Conservation (phyloP, 208 protist genomes). For the Blechomonas ayalai region DNA sequence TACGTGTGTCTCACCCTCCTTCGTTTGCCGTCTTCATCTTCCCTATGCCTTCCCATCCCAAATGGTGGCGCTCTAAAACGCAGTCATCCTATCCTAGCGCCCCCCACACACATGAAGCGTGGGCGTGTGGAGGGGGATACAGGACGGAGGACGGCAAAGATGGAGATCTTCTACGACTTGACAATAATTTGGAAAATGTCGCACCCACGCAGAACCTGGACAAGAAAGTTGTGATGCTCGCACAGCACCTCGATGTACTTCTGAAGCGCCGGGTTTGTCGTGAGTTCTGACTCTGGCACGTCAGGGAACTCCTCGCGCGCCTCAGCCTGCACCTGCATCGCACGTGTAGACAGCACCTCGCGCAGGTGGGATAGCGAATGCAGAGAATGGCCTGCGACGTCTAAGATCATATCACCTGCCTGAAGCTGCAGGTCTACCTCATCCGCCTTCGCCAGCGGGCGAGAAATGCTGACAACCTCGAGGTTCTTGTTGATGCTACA, state of each 20-base stretch:
- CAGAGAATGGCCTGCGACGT: constrained; percentile 70
- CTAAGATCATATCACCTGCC: constrained; percentile 85
- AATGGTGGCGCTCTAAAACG: neutral
- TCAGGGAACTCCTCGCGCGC: constrained; percentile 65
- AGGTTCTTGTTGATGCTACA: constrained; percentile 85
- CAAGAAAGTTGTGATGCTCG: constrained; percentile 86
- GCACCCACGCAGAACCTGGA: constrained; percentile 80
- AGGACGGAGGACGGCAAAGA: no score
- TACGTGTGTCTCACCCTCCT: no score
- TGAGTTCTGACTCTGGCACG: constrained; percentile 44
- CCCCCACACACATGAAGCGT: no score
- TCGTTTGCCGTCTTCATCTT: no score
- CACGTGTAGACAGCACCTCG: constrained; percentile 66
- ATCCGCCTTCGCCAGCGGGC: constrained; percentile 56
- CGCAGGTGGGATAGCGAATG: constrained; percentile 82
- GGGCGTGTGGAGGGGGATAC: no score
- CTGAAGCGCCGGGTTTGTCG: constrained; percentile 69
- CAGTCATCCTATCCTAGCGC: no score
- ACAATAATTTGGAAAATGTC: constrained; percentile 87
- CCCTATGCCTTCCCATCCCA: neutral
- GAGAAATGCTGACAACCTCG: constrained; percentile 70
- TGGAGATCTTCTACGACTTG: constrained; percentile 34
- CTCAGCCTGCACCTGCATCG: constrained; percentile 81
- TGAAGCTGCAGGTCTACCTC: constrained; percentile 74
- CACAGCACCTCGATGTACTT: constrained; percentile 81